Conservation (phyloP, 2,329 filamentous ascomycete genomes). For the Curvularia sp. region DNA sequence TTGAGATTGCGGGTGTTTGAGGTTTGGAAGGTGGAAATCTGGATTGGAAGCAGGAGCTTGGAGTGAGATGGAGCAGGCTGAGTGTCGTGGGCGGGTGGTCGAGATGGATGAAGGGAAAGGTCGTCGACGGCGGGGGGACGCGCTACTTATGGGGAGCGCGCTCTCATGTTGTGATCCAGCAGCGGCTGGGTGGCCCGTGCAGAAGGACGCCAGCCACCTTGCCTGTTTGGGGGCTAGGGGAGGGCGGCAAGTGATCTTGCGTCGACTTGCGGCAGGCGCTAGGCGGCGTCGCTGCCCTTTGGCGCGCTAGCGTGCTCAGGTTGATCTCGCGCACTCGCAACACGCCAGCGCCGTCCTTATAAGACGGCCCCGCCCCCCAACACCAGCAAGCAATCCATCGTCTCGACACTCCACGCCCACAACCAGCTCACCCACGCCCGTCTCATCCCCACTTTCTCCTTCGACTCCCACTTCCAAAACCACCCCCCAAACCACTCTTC, state of each 20-base stretch:
- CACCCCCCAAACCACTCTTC: constrained; percentile 49
- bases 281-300: constrained; percentile 27
- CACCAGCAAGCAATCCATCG: constrained; percentile 52
- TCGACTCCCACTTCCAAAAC: constrained; percentile 40
- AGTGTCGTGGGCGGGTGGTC: constrained; percentile 44
- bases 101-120: constrained; percentile 52
- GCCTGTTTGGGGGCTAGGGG: constrained; percentile 37
- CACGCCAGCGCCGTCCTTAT: constrained; percentile 51
- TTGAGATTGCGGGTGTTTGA: constrained; percentile 27
- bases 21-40: constrained; percentile 20
- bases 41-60: constrained; percentile 19
- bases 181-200: constrained; percentile 44
- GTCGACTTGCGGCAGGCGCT: constrained; percentile 21
- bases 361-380: constrained; percentile 49
- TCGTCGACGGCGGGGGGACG: constrained; percentile 52
- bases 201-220: constrained; percentile 28
- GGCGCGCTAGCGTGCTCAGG: constrained; percentile 43
- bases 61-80: constrained; percentile 34
- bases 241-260: constrained; percentile 38
- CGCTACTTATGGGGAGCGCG: constrained; percentile 53
- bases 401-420: constrained; percentile 45
- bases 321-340: constrained; percentile 53
- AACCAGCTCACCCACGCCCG: constrained; percentile 34
- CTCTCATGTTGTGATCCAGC: constrained; percentile 52
- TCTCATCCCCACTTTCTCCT: constrained; percentile 27